Evolutionary conservation across 805 yeast species (phyloP).

Genomic region (Debaryomyces hansenii): DNA sequence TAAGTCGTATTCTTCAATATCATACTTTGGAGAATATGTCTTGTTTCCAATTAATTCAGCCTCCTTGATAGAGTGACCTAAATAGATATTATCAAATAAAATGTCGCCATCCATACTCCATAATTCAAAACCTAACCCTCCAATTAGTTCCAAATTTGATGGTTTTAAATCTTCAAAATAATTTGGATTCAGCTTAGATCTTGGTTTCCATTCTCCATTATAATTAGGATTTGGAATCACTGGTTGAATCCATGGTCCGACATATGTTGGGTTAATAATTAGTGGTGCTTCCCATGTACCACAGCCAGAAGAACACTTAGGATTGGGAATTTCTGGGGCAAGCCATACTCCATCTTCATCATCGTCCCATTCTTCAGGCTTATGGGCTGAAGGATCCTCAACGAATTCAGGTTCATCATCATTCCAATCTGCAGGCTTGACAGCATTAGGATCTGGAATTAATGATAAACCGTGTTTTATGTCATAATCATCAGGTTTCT

Average conservation of each 20-base stretch:
- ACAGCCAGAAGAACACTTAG: conserved; percentile 77
- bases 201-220: conserved; percentile 77
- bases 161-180: conserved; percentile 61
- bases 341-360: conserved; percentile 87
- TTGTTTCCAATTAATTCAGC: conserved; percentile 82
- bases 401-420: conserved; percentile 60
- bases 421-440: conserved; percentile 79
- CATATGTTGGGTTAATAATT: conserved; percentile 66
- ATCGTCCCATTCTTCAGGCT: conserved; percentile 85
- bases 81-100: conserved; percentile 77
- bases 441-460: conserved; percentile 67
- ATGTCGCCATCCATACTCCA: conserved; percentile 83
- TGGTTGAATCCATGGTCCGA: conserved; percentile 80
- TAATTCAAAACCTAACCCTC: conserved; percentile 83
- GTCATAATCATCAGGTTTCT: conserved; percentile 86
- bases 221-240: conserved; percentile 70
- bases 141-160: conserved; percentile 57
- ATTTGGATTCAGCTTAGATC: conserved; percentile 65
- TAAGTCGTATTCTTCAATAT: conserved; percentile 48
- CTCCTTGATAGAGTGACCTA: conserved; percentile 81
- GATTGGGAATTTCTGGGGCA: conserved; percentile 70
- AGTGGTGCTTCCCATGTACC: conserved; percentile 76
- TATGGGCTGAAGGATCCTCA: conserved; percentile 63
- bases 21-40: conserved; percentile 60
- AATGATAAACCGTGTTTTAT: conserved; percentile 56